These are phyloP conservation scores for Stachybotrys chlorohalonatus DNA, from an alignment of 2,329 filamentous ascomycete species.

Conservation along the genomic window DNA sequence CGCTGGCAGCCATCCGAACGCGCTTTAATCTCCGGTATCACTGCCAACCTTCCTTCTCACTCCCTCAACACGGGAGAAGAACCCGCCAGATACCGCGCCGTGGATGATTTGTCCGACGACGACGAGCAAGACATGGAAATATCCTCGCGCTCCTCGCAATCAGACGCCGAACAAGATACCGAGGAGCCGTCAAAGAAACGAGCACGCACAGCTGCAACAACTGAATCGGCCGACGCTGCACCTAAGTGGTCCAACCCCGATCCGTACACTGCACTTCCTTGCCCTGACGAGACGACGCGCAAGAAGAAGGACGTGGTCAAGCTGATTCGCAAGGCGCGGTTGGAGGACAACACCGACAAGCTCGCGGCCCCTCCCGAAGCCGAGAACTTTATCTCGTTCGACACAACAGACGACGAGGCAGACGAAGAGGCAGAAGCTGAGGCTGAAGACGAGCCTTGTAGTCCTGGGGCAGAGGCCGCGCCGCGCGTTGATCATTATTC, in stretches of 20 bases:
- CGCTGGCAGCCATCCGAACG: constrained; percentile 36
- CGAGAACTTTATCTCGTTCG: constrained; percentile 87
- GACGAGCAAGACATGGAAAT: constrained; percentile 58
- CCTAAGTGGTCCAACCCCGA: constrained; percentile 96
- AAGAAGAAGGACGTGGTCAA: constrained; percentile 86
- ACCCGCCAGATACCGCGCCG: constrained; percentile 41
- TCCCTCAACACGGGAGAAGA: constrained; percentile 35
- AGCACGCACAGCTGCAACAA: constrained; percentile 15
- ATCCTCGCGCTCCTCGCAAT: constrained; percentile 27
- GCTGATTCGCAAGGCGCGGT: constrained; percentile 80
- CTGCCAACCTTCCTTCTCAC: constrained; percentile 31
- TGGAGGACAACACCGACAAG: constrained; percentile 43
- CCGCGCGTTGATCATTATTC: not conserved
- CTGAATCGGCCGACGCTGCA: constrained; percentile 29
- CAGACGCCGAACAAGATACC: constrained; percentile 10
- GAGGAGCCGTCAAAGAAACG: constrained; percentile 33
- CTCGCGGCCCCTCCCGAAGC: constrained; percentile 45
- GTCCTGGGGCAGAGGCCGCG: not conserved
- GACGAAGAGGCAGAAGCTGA: constrained; percentile 3
- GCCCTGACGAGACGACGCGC: constrained; percentile 59
- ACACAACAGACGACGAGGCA: constrained; percentile 46
- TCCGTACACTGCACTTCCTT: constrained; percentile 81
- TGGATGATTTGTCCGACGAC: constrained; percentile 53
- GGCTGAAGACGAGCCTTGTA: not conserved
- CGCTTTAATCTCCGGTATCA: constrained; percentile 36